A percentile compares a stretch with the other conserved stretches of the same genome.
phyloP scores from a whole-genome alignment of 2,329 filamentous ascomycete species.

The Xylaria sp. region DNA sequence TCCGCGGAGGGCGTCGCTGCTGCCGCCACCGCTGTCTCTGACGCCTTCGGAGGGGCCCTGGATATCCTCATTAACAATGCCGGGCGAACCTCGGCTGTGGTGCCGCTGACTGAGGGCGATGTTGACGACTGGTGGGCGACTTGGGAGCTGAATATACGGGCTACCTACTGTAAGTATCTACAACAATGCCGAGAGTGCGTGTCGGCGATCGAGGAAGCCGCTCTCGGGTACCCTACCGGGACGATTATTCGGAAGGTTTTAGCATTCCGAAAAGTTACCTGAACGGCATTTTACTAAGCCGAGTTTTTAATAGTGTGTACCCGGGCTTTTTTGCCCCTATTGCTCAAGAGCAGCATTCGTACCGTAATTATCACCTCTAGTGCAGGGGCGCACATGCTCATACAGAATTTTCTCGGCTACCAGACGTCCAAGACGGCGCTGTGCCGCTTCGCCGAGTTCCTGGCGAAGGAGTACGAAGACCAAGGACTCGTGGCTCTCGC shows the following conservation, averaged over 20 bases:
- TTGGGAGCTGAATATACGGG: conserved; percentile 36
- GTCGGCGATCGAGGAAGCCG: neutral
- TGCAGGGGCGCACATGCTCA: conserved; percentile 51
- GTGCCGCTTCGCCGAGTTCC: conserved; percentile 55
- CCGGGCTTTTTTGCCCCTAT: conserved; percentile 29
- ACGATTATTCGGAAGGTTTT: neutral
- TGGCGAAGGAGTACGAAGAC: conserved; percentile 53
- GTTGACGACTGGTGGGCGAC: conserved; percentile 35
- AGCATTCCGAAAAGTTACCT: neutral
- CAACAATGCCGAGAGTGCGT: neutral
- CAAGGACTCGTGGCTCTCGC: conserved; percentile 52
- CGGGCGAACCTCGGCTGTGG: conserved; percentile 48
- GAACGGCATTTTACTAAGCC: neutral
- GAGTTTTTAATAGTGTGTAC: conserved; percentile 18
- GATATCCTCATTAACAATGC: conserved; percentile 53
- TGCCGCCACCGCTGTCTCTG: conserved; percentile 39
- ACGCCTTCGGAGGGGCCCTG: conserved; percentile 37
- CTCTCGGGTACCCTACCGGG: neutral
- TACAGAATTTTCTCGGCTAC: conserved; percentile 53
- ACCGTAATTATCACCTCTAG: conserved; percentile 55
- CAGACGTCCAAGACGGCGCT: conserved; percentile 57
- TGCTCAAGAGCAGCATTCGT: conserved; percentile 35
- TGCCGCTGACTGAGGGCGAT: conserved; percentile 37
- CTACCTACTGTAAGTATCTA: conserved; percentile 28
- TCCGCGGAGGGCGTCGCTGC: conserved; percentile 43